Evolutionary conservation across 2,329 filamentous ascomycete genomes (phyloP).

Genomic region (Fusarium globosum): DNA sequence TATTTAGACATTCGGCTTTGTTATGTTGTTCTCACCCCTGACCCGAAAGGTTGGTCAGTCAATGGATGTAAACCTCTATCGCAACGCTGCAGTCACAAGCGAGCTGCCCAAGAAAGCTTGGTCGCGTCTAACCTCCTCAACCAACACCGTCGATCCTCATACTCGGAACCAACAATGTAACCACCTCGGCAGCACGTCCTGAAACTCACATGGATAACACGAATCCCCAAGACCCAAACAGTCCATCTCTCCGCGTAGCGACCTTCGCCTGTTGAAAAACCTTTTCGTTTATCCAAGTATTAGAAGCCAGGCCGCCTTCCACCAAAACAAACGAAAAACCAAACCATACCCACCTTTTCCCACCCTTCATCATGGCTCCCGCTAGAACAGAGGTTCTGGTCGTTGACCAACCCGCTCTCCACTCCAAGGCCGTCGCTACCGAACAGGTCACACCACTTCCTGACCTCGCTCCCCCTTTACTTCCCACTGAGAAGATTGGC

Average conservation of each 20-base stretch:
- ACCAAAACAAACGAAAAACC: neutral
- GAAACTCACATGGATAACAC: neutral
- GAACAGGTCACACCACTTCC: neutral
- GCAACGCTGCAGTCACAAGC: too few species aligned
- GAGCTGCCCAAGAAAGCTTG: neutral
- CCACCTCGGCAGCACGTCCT: neutral
- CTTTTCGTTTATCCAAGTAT: neutral
- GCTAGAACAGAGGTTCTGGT: neutral
- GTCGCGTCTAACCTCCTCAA: neutral
- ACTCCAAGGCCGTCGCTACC: neutral
- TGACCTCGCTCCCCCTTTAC: conserved; percentile 16
- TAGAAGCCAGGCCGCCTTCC: conserved; percentile 7
- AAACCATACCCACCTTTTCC: neutral
- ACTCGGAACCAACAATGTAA: neutral
- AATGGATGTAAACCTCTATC: neutral
- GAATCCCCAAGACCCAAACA: accelerated
- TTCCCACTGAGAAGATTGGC: conserved; percentile 17
- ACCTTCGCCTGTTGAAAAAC: neutral
- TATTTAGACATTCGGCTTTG: too few species aligned
- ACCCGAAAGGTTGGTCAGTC: neutral
- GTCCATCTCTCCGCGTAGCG: neutral
- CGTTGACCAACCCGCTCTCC: neutral
- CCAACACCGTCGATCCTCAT: neutral
- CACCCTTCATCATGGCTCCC: conserved; percentile 10
- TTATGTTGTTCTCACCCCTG: too few species aligned